Evolutionary conservation across 2,329 filamentous ascomycete species (phyloP), one percentile per base, ranked within the genome.

Genomic region (Aureobasidium sp.): DNA sequence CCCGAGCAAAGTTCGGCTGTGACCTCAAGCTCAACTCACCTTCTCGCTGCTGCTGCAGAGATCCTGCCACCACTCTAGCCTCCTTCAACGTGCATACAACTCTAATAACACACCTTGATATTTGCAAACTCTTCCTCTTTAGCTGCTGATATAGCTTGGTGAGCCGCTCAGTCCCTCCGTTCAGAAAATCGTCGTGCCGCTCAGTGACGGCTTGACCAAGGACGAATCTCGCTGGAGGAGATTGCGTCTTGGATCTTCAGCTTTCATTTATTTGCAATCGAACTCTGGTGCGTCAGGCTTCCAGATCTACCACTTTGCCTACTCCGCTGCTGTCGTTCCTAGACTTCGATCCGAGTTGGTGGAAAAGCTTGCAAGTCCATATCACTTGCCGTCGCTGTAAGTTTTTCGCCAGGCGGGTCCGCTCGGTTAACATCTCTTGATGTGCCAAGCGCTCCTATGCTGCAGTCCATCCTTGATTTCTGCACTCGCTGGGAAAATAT

Each of bases 41-140:
- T 49, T 33, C 50, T 42, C 19, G 17, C 24, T 49, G 56, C 44
- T 59, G 15, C 56, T 17, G 31, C 31, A 33, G 31, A 12, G 9
- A 19, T 35, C 19, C 12, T 42, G 50, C 50, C 40, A 31, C 24
- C 42, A 47, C 17, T 19, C 31, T n/a, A 47, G 29, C 8, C 35
- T 22, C 57, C 35, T 50, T 42, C 57, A 60, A 60, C 57, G 57
- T 60, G 57, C 57, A 60, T 60, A 50, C 57, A 60, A 50, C 31
- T 39, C 33, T 58, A 58, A 58, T 33, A 29, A 27, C n/a, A 11
- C 40, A 54, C n/a, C 39, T 57, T 14, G 39, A 29, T 56, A 8
- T 9, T 22, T 35, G 39, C 39, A 39, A 24, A 29, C 53, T 45
- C 52, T 44, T 22, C 29, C 39, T 45, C 33, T 7, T 35, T 45